These are phyloP conservation scores for Cyberlindnera euphorbiae DNA, from an alignment of 805 yeast species.

Conservation along the genomic window DNA sequence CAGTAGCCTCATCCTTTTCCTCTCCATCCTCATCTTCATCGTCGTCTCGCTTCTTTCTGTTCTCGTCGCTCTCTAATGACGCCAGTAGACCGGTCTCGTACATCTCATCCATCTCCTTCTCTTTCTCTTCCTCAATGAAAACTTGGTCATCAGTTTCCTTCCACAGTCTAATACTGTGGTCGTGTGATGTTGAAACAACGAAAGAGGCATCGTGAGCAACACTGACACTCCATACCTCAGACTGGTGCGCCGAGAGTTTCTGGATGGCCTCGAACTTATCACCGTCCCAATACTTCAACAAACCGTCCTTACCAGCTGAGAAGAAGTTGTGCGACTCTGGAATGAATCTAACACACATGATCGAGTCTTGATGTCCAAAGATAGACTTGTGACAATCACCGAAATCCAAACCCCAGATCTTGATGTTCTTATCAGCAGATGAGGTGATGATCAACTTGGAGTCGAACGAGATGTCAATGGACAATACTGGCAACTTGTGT, in stretches of 20 bases:
- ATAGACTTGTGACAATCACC: slow-evolving; percentile 98
- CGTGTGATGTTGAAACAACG: slow-evolving; percentile 84
- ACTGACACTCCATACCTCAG: slow-evolving; percentile 93
- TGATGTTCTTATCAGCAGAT: slow-evolving; percentile 95
- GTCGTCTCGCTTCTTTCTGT: slow-evolving; percentile 32
- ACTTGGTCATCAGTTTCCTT: slow-evolving; percentile 89
- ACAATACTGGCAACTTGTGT: slow-evolving; percentile 90
- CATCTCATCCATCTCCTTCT: slow-evolving; percentile 88
- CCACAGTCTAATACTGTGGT: slow-evolving; percentile 93
- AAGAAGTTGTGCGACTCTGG: slow-evolving; percentile 88
- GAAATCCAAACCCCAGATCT: slow-evolving; percentile 97
- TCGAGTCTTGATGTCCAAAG: slow-evolving; percentile 95
- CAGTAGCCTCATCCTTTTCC: slow-evolving; percentile 49
- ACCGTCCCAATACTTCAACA: slow-evolving; percentile 97
- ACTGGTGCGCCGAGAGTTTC: slow-evolving; percentile 78
- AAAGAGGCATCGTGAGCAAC: slow-evolving; percentile 66
- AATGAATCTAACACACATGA: slow-evolving; percentile 80
- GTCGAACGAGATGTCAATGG: slow-evolving; percentile 87
- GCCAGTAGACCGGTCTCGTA: slow-evolving; percentile 78
- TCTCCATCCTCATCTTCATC: slow-evolving; percentile 36
- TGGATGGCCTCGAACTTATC: slow-evolving; percentile 93
- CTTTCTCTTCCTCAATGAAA: slow-evolving; percentile 95
- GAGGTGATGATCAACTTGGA: slow-evolving; percentile 85
- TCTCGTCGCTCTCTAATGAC: slow-evolving; percentile 56
- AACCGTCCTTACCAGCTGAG: slow-evolving; percentile 83